Conservation (phyloP, 225 moss, liverwort and hornwort genomes). For the Lunularia cruciata region DNA sequence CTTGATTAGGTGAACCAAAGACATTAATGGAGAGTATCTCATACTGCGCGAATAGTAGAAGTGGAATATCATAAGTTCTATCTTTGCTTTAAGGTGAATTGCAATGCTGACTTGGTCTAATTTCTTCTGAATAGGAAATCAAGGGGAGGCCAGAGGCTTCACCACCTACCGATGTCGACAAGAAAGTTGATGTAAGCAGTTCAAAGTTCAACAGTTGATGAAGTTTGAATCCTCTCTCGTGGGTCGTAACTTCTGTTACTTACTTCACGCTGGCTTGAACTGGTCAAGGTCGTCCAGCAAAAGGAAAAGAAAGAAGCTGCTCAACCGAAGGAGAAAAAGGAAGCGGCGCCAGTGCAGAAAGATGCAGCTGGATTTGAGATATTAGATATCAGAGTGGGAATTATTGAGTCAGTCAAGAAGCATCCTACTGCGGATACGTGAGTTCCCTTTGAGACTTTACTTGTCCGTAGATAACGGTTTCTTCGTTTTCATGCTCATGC, state of each 20-base stretch:
- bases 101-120: no score
- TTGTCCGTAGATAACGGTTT: no score
- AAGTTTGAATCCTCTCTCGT: background rate
- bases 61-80: no score
- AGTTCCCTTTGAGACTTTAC: no score
- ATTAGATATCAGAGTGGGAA: slow-evolving; percentile 43
- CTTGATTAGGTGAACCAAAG: no score
- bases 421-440: slow-evolving; percentile 47
- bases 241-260: background rate
- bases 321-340: slow-evolving; percentile 35
- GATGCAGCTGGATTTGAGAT: slow-evolving; percentile 39
- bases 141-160: slow-evolving; percentile 20
- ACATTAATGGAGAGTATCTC: no score
- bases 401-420: slow-evolving; percentile 38
- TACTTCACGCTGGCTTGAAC: background rate
- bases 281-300: slow-evolving; percentile 20
- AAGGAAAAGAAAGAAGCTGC: slow-evolving; percentile 37
- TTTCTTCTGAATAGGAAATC: slow-evolving; percentile 15
- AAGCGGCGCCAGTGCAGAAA: slow-evolving; percentile 21
- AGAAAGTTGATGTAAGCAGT: slow-evolving; percentile 29
- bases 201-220: background rate
- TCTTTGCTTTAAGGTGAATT: no score
- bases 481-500: no score
- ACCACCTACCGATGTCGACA: slow-evolving; percentile 18
- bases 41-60: background rate